These are phyloP conservation scores for Scleroderma bovista DNA, from an alignment of 768 basidiomycete genomes.

Conservation along the genomic window DNA sequence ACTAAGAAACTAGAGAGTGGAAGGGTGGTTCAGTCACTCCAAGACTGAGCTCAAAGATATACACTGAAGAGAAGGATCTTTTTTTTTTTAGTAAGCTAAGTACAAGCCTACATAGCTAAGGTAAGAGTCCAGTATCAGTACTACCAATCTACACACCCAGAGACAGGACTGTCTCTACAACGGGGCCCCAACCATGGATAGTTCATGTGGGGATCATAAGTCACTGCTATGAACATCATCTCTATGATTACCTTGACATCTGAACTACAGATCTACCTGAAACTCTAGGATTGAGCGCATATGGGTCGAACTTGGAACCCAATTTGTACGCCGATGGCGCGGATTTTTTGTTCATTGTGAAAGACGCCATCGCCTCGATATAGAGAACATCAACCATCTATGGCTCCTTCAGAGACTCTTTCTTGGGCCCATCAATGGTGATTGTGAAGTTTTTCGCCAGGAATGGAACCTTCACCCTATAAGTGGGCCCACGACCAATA, in stretches of 20 bases:
- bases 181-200: conserved; percentile 16
- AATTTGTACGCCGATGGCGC: conserved; percentile 37
- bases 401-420: conserved; percentile 43
- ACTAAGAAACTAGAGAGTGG: too few relatives aligned
- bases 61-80: too few relatives aligned
- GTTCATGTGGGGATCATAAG: conserved; percentile 23
- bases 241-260: background rate
- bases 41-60: too few relatives aligned
- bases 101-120: too few relatives aligned
- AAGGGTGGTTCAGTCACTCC: too few relatives aligned
- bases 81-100: too few relatives aligned
- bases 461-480: conserved; percentile 40
- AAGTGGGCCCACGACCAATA: conserved; percentile 15
- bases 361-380: conserved; percentile 29
- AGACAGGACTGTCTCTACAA: too few relatives aligned
- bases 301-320: conserved; percentile 5
- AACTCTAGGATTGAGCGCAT: conserved; percentile 39
- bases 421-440: conserved; percentile 30
- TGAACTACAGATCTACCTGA: conserved; percentile 25
- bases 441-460: conserved; percentile 29
- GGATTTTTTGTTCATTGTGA: conserved; percentile 38
- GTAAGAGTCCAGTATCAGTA: too few relatives aligned
- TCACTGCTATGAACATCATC: background rate
- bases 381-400: conserved; percentile 26
- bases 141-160: too few relatives aligned